Base-by-base conservation (phyloP, 345 rosid genomes). In the Populus euphratica region DNA sequence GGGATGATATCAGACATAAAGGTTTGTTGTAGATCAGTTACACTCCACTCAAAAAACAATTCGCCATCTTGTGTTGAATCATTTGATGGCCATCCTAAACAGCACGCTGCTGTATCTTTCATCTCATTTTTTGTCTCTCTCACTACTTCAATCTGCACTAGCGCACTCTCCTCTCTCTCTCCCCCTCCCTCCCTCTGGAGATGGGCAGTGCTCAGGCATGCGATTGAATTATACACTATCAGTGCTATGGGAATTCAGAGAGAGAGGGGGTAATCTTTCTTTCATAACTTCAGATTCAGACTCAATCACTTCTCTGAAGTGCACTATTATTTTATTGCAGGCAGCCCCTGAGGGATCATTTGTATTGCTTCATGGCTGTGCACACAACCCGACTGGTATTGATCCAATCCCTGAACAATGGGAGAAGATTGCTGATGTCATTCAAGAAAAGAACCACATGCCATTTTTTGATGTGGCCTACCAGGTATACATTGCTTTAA, bases 301-400 rank as follows among this genome's bases (percentile, higher is more conserved):
- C 41, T 61, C n/a, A 73, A 29, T 76, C 65, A 4, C 75, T 33
- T 79, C 76, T 75, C 64, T 2, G 21, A 38, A 36, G 29, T 39
- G 25, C 44, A 25, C 43, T 63, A 27, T 68, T 67, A 41, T 54
- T 65, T 43, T 3, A 41, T 73, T 77, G 62, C 93, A 96, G 98
- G 96, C 88, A 65, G 98, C 99, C 27, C 94, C 98, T 35, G 96
- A 91, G 79, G 98, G 96, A 81, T 93, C 98, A 56, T 96, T 93
- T 86, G 78, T 96, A 61, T 80, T 93, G 89, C 99, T 96, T 68
- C 99, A 96, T 77, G 99, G 99, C 64, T 96, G 99, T 89, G 99
- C 99, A 73, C 99, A 93, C 89, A 96, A 96, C 86, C 98, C 99
- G 78, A 96, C 98, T 8, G 99, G 99, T 35, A 96, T 96, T 72